Percentiles rank a stretch among this genome's conserved stretches.
These are phyloP conservation scores for Seiridium cupressi DNA, from an alignment of 2,329 filamentous ascomycete species.

Conservation along the genomic window DNA sequence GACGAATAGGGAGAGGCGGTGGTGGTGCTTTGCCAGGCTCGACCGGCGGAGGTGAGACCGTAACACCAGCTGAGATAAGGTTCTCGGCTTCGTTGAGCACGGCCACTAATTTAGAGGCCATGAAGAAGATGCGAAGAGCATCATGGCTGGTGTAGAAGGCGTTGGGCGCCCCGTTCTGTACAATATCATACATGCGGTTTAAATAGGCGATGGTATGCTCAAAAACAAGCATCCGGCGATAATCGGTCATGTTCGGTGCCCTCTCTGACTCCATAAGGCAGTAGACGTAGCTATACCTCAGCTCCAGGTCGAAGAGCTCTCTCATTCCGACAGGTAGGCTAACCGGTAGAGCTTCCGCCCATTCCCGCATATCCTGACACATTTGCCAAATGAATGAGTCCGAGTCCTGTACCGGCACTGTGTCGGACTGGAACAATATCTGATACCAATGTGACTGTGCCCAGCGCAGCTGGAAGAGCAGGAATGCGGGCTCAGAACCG, in stretches of 20 bases:
- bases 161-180: constrained; percentile 55
- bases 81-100: constrained; percentile 59
- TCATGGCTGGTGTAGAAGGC: constrained; percentile 85
- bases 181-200: constrained; percentile 67
- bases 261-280: constrained; percentile 78
- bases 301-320: constrained; percentile 80
- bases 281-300: constrained; percentile 89
- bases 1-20: constrained; percentile 50
- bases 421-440: constrained; percentile 77
- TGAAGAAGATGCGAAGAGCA: constrained; percentile 78
- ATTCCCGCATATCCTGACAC: constrained; percentile 74
- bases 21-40: constrained; percentile 46
- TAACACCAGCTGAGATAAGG: constrained; percentile 49
- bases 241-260: constrained; percentile 70
- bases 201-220: constrained; percentile 85
- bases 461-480: constrained; percentile 80
- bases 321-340: constrained; percentile 64
- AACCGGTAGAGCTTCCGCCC: constrained; percentile 74
- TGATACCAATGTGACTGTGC: constrained; percentile 90
- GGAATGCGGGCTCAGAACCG: constrained; percentile 67
- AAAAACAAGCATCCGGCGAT: constrained; percentile 79
- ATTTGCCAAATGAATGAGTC: constrained; percentile 72
- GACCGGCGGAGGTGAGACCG: constrained; percentile 41
- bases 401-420: constrained; percentile 65
- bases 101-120: constrained; percentile 62